A percentile compares a stretch with the other conserved stretches of the same genome.
phyloP scores from a whole-genome alignment of 176 grass and related monocot genomes.

The Alloteropsis semialata region DNA sequence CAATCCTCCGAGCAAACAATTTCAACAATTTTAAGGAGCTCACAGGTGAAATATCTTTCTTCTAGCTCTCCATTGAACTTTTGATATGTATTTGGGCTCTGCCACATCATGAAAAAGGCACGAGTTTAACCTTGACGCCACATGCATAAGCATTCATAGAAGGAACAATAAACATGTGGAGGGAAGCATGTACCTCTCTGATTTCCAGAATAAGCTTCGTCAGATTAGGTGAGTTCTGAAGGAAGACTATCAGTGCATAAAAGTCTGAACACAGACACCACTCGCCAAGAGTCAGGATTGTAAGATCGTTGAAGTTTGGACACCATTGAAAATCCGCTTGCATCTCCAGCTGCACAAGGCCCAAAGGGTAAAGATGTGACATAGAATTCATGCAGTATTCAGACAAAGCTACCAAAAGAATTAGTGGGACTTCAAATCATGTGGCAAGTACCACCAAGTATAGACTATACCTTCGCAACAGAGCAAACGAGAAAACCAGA shows the following conservation, averaged over 20 bases:
- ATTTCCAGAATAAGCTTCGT: not conserved
- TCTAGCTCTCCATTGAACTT: not conserved
- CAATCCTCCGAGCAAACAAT: not conserved
- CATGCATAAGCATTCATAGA: not conserved
- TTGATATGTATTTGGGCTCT: not conserved
- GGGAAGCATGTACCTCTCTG: not conserved
- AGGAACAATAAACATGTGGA: not conserved
- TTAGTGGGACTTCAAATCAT: not conserved
- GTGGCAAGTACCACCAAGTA: not conserved
- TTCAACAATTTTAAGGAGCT: not conserved
- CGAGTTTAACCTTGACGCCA: not conserved
- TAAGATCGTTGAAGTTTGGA: slow-evolving; percentile 29
- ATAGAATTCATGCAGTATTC: not conserved
- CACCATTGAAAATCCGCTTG: not conserved
- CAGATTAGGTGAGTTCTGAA: slow-evolving; percentile 25
- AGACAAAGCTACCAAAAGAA: not conserved
- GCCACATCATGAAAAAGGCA: not conserved
- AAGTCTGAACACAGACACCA: not conserved
- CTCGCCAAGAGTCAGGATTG: not conserved
- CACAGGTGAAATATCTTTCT: slow-evolving; percentile 27
- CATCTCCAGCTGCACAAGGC: not conserved
- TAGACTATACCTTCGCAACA: not conserved
- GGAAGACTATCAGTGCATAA: slow-evolving; percentile 19
- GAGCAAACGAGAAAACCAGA: not conserved
- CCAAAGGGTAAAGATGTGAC: no score